Conservation (phyloP, 306 rosid species). For the Dicorynia guianensis region DNA sequence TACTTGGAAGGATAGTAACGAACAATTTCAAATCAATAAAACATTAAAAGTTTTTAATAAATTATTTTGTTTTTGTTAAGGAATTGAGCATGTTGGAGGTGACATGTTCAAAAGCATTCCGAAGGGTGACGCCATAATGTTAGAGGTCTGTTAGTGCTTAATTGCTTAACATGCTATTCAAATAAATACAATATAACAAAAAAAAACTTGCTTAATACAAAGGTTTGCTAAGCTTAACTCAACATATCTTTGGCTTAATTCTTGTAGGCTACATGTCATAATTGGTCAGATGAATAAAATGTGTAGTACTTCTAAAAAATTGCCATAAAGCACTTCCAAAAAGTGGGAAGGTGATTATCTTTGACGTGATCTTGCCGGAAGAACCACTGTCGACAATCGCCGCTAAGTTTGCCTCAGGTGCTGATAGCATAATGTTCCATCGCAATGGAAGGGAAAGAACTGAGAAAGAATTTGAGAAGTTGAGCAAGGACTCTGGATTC, state of each 20-base stretch:
- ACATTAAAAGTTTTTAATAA: background rate
- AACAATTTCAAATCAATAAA: too few species aligned
- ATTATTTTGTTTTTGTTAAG: background rate
- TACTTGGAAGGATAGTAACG: too few species aligned
- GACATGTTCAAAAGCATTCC: slow-evolving; percentile 35
- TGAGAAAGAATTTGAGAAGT: slow-evolving; percentile 9
- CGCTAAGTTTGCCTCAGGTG: background rate
- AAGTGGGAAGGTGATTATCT: slow-evolving; percentile 37
- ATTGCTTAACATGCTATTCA: background rate
- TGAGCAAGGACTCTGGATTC: slow-evolving; percentile 37
- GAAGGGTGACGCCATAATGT: slow-evolving; percentile 36
- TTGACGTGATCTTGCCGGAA: slow-evolving; percentile 38
- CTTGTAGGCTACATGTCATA: slow-evolving; percentile 17
- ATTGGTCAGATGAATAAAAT: slow-evolving; percentile 38
- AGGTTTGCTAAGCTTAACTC: too few species aligned
- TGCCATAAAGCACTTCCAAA: slow-evolving; percentile 27
- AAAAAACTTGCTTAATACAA: too few species aligned
- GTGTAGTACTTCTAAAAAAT: slow-evolving; percentile 26
- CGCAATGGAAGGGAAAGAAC: slow-evolving; percentile 32
- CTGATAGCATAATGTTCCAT: slow-evolving; percentile 6
- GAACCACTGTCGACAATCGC: slow-evolving; percentile 24
- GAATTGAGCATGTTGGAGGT: slow-evolving; percentile 39
- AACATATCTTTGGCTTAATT: background rate
- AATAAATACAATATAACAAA: too few species aligned
- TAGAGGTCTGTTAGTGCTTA: slow-evolving; percentile 20